These are phyloP conservation scores for Fusarium sp. DNA, from an alignment of 2,329 filamentous ascomycete genomes.

Conservation along the genomic window DNA sequence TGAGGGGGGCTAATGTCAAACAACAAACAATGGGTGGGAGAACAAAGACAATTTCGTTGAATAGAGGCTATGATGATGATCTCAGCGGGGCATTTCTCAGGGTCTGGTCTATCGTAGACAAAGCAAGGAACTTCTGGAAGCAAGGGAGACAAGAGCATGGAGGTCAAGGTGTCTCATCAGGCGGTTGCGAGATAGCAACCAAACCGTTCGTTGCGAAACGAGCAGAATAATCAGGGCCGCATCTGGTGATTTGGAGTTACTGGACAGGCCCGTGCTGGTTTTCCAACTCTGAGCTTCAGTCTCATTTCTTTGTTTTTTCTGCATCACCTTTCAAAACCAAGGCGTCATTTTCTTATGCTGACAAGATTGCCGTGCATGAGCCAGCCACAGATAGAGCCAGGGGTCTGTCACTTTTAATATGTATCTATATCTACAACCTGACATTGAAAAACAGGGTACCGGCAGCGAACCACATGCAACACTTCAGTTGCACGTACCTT, in stretches of 20 bases:
- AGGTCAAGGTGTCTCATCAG: slow-evolving; percentile 21
- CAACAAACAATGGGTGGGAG: slow-evolving; percentile 12
- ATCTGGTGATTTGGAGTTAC: background rate
- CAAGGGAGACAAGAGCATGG: slow-evolving; percentile 20
- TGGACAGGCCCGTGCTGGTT: slow-evolving; percentile 11
- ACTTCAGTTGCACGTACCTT: background rate
- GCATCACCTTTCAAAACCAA: background rate
- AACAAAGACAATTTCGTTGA: slow-evolving; percentile 2
- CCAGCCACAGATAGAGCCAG: slow-evolving; percentile 4
- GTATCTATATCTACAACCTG: background rate
- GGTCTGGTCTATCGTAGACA: slow-evolving; percentile 13
- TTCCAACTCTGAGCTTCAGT: background rate
- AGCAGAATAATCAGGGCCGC: background rate
- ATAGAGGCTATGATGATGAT: slow-evolving; percentile 6
- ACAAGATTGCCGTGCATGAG: slow-evolving; percentile 23
- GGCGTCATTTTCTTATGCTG: slow-evolving; percentile 26
- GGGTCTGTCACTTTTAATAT: background rate
- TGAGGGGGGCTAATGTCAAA: background rate
- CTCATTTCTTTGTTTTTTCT: slow-evolving; percentile 7
- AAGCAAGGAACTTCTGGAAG: slow-evolving; percentile 6
- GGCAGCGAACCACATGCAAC: background rate
- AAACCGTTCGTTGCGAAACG: background rate
- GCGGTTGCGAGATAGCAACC: slow-evolving; percentile 11
- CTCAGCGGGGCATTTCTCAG: slow-evolving; percentile 7
- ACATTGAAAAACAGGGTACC: background rate